Percentiles rank a stretch among this genome's conserved stretches.
Conservation (phyloP, 768 basidiomycete species). For the Vararia minispora region DNA sequence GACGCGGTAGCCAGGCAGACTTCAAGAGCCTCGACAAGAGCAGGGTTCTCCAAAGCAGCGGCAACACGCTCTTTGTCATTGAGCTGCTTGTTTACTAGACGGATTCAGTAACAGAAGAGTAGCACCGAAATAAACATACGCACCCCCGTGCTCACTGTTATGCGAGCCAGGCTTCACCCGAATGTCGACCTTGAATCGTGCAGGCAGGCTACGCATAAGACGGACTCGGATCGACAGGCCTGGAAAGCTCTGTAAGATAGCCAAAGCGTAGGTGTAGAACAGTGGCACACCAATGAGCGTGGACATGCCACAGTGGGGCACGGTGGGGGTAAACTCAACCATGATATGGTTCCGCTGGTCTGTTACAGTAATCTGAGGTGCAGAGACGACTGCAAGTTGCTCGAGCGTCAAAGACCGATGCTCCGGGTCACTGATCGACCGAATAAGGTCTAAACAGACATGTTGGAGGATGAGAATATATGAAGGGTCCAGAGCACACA, state of each 20-base stretch:
- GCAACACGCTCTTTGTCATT: slow-evolving; percentile 99
- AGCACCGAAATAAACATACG: slow-evolving; percentile 15
- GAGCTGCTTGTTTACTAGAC: slow-evolving; percentile 89
- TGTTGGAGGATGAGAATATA: neutral
- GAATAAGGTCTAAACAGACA: slow-evolving; percentile 62
- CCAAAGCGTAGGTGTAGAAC: neutral
- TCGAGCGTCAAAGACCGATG: slow-evolving; percentile 86
- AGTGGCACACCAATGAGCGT: slow-evolving; percentile 74
- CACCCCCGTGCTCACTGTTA: slow-evolving; percentile 86
- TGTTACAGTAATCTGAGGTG: slow-evolving; percentile 62
- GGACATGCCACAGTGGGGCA: slow-evolving; percentile 96
- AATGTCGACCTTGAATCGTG: slow-evolving; percentile 92
- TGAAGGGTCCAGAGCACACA: slow-evolving; percentile 21
- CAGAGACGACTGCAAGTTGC: slow-evolving; percentile 90
- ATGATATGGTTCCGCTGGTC: slow-evolving; percentile 49
- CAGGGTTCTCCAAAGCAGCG: slow-evolving; percentile 88
- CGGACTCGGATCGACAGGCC: slow-evolving; percentile 95
- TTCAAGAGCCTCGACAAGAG: slow-evolving; percentile 80
- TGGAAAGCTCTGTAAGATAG: slow-evolving; percentile 18
- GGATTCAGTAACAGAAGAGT: neutral
- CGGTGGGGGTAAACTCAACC: slow-evolving; percentile 94
- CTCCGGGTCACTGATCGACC: slow-evolving; percentile 90
- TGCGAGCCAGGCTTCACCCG: slow-evolving; percentile 89
- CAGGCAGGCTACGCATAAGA: slow-evolving; percentile 78
- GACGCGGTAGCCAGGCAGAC: slow-evolving; percentile 42